phyloP scores from a whole-genome alignment of 129 eudicot species.

The Chrysanthemum seticuspe region DNA sequence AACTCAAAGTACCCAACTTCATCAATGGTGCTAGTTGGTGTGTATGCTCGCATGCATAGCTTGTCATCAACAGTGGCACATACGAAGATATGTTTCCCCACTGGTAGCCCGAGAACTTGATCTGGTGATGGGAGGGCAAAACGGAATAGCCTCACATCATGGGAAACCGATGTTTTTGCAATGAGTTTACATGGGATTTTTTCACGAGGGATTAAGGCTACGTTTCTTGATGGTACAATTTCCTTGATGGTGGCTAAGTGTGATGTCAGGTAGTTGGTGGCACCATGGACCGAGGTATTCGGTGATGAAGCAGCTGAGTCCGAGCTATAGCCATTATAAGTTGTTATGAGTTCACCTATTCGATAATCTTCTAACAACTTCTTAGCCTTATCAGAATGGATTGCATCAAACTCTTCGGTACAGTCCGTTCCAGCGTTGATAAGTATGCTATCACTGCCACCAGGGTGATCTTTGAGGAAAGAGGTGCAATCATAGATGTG shows the following conservation, averaged over 20 bases:
- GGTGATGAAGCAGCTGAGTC: conserved; percentile 72
- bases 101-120: conserved; percentile 78
- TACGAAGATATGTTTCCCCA: conserved; percentile 80
- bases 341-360: conserved; percentile 71
- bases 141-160: conserved; percentile 67
- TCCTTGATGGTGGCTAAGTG: conserved; percentile 58
- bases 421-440: conserved; percentile 97
- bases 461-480: conserved; percentile 91
- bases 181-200: conserved; percentile 73
- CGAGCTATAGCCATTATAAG: conserved; percentile 40
- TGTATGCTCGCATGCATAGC: conserved; percentile 95
- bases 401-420: conserved; percentile 92
- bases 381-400: conserved; percentile 90
- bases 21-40: conserved; percentile 68
- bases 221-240: conserved; percentile 33
- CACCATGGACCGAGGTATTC: conserved; percentile 74
- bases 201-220: conserved; percentile 67
- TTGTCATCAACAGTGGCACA: conserved; percentile 72
- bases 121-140: conserved; percentile 70
- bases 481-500: conserved; percentile 81
- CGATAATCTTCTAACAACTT: conserved; percentile 67
- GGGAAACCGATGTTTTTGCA: conserved; percentile 54
- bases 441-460: conserved; percentile 88
- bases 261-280: conserved; percentile 31
- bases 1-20: conserved; percentile 80